Conservation (phyloP, 2,329 filamentous ascomycete species). For the Apiospora saccharicola region DNA sequence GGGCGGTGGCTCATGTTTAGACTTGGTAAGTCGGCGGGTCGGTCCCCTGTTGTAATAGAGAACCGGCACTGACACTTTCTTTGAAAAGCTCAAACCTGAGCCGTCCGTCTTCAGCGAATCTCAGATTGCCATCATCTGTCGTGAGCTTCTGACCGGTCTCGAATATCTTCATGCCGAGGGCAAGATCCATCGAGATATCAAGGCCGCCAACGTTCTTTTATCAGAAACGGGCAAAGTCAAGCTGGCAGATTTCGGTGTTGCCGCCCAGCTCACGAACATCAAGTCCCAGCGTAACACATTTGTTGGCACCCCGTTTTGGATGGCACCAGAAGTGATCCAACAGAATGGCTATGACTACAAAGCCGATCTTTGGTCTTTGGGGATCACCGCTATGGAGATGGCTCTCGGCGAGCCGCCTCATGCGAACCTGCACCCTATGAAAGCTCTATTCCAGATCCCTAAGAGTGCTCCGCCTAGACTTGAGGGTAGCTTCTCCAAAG, state of each 20-base stretch:
- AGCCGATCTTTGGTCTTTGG: slow-evolving; percentile 92
- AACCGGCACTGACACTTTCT: neutral
- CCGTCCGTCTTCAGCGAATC: slow-evolving; percentile 76
- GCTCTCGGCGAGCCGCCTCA: slow-evolving; percentile 89
- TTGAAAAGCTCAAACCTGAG: slow-evolving; percentile 80
- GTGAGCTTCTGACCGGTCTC: slow-evolving; percentile 86
- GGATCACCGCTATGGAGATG: slow-evolving; percentile 91
- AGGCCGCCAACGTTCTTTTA: slow-evolving; percentile 95
- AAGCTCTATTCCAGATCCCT: slow-evolving; percentile 89
- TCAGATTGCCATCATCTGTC: slow-evolving; percentile 93
- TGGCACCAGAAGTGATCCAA: slow-evolving; percentile 94
- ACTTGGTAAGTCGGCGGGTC: slow-evolving; percentile 68
- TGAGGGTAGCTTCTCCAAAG: slow-evolving; percentile 84
- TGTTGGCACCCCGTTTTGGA: slow-evolving; percentile 97
- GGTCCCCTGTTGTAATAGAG: neutral
- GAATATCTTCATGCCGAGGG: slow-evolving; percentile 94
- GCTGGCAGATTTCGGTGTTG: slow-evolving; percentile 95
- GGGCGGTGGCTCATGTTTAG: slow-evolving; percentile 92
- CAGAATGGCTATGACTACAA: slow-evolving; percentile 86
- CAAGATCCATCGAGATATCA: slow-evolving; percentile 97
- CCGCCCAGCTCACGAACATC: slow-evolving; percentile 95
- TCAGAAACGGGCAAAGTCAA: slow-evolving; percentile 91
- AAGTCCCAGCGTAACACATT: slow-evolving; percentile 98
- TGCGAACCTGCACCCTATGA: slow-evolving; percentile 89
- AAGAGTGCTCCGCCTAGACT: slow-evolving; percentile 86